These are phyloP conservation scores for Abelmoschus esculentus DNA, from an alignment of 345 rosid species.

Conservation along the genomic window DNA sequence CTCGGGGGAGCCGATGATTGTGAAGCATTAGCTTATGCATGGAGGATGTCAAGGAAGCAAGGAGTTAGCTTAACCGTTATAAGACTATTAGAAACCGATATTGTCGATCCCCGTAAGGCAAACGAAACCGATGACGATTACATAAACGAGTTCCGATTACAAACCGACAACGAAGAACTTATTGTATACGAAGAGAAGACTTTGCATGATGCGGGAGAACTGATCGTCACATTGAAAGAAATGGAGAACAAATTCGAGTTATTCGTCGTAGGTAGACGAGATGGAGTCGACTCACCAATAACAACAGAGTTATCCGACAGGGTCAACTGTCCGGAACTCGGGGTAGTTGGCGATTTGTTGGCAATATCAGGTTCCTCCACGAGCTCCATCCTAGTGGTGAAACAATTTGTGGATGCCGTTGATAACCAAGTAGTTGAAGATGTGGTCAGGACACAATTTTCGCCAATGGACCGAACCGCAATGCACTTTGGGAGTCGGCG, in stretches of 20 bases:
- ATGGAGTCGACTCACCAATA: slow-evolving; percentile 55
- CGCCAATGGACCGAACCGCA: not conserved
- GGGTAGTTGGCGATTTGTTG: slow-evolving; percentile 76
- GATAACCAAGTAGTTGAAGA: not conserved
- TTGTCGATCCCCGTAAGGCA: not conserved
- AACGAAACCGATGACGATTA: slow-evolving; percentile 42
- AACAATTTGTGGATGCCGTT: slow-evolving; percentile 31
- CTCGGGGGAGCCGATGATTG: slow-evolving; percentile 82
- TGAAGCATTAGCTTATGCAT: slow-evolving; percentile 70
- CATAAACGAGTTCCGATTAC: slow-evolving; percentile 44
- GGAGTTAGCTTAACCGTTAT: slow-evolving; percentile 51
- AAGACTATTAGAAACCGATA: slow-evolving; percentile 25
- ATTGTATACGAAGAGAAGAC: slow-evolving; percentile 41
- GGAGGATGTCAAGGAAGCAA: slow-evolving; percentile 71
- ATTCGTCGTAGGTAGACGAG: slow-evolving; percentile 83
- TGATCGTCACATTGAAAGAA: slow-evolving; percentile 53
- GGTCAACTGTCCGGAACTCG: slow-evolving; percentile 94
- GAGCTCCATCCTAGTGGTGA: slow-evolving; percentile 75
- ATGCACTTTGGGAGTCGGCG: not conserved
- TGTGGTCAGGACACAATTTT: not conserved
- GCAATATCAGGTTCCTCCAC: slow-evolving; percentile 74
- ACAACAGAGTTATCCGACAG: slow-evolving; percentile 72
- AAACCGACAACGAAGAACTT: slow-evolving; percentile 31
- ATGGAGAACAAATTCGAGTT: slow-evolving; percentile 66
- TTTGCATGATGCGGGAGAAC: slow-evolving; percentile 64